Base-by-base conservation (phyloP, 1,284 basidiomycete species). In the Puccinia horiana region DNA sequence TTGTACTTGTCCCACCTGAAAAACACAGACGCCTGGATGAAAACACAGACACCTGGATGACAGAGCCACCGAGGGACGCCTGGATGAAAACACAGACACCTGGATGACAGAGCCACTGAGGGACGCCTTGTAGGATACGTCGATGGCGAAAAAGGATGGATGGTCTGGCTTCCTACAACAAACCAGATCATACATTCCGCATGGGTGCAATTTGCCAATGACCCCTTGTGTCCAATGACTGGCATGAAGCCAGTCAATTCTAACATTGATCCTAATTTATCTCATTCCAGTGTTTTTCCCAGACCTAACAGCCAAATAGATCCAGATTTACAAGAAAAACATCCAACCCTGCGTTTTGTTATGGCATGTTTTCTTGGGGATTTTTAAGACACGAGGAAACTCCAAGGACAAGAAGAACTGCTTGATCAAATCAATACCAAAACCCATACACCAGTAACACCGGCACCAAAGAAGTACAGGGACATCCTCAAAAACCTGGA, bases 21-120 rank as follows among this genome's bases (percentile, higher is more conserved):
- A 35, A 65, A 42, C 26, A 44, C 1, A 16, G 32, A 26, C 61
- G 58, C 44, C 37, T 77, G 11, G 75, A 77, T 65, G 58, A 77
- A 20, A 12, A n/a, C n/a, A n/a, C n/a, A n/a, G n/a, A n/a, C n/a
- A n/a, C n/a, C n/a, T n/a, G n/a, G n/a, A n/a, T n/a, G n/a, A n/a
- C n/a, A n/a, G 58, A 6, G 56, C 11, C 8, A 8, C 32, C 5
- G 20, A 61, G 26, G 52, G 58, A 2, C 32, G 35, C 6, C 20
- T 77, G 14, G 56, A 65, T 3, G 58, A 6, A 9, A 23, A 77
- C 23, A 8, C 18, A 5, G 47, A 37, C 61, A 65, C 44, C 37
- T 77, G 11, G 75, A 77, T 65, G 58, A 77, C 8, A 12, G 58
- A 6, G 56, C 11, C 8, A 8, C 32, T 8, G 20, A 61, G 26